Base-by-base conservation (phyloP, 371 early-diverging fungal genomes). In the Rhizopus delemar region DNA sequence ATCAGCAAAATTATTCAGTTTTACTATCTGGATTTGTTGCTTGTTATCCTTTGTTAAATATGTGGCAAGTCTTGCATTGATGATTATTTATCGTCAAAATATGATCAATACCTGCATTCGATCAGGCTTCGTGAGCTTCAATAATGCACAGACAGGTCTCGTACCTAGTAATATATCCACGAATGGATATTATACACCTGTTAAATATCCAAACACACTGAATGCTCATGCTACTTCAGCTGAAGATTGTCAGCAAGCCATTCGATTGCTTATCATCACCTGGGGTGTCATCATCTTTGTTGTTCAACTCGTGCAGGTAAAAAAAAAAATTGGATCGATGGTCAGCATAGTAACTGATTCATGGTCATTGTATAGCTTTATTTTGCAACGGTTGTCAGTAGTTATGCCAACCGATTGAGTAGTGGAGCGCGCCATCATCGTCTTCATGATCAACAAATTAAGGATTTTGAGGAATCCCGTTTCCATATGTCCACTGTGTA, bases 401-500 rank as follows among this genome's bases (percentile, higher is more conserved):
- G 74, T 50, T 79, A 79, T 49, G 70, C 80, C 11, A 72, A 74
- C 15, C 56, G 77, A 33, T 59, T 79, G n/a, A 65, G 71, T 22
- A 79, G 74, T 48, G 80, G 77, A 52, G 77, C 80, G 36, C 74
- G 80, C 45, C 80, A 79, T 59, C 80, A 79, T 59, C 56, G 77
- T 55, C 56, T 79, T 36, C 80, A 76, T 59, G 80, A 71, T 63
- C 80, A 79, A 51, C 80, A 79, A 57, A 79, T 79, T 53, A 79
- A 79, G 55, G 80, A 79, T 46, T 79, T 76, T 62, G 80, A 79
- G 51, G 80, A 79, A 53, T 72, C 77, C 28, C 53, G 75, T 65
- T 74, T 75, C 56, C 71, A 78, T 31, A 78, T 78, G 79, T 75
- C 79, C 15, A 78, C 79, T 29, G 75, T 78, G 29, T 78, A 78